A percentile compares a stretch with the other conserved stretches of the same genome.
Conservation (phyloP, 2,329 filamentous ascomycete species). For the Arthroderma uncinatum region DNA sequence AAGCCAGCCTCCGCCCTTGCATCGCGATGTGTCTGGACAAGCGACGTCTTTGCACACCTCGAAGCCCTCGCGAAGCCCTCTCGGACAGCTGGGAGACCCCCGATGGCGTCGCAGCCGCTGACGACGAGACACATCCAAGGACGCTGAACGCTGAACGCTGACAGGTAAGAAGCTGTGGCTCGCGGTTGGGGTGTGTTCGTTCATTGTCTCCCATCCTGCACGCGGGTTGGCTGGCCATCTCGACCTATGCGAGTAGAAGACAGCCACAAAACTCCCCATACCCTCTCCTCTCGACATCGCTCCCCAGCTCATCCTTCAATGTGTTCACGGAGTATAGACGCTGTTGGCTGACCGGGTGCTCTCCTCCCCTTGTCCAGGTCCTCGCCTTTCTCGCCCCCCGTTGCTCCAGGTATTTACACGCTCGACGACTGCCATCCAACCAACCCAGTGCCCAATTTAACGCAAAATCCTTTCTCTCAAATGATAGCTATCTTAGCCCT, state of each 20-base stretch:
- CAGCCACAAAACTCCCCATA: neutral
- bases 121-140: conserved; percentile 1
- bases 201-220: conserved; percentile 1
- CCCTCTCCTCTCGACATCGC: neutral
- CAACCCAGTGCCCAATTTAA: neutral
- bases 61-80: too few species aligned
- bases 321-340: neutral
- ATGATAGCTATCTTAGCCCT: conserved; percentile 3
- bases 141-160: neutral
- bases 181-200: neutral
- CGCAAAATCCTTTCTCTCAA: neutral
- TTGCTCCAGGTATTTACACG: neutral
- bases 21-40: too few species aligned
- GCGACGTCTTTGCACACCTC: too few species aligned
- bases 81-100: neutral
- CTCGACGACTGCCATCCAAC: neutral
- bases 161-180: neutral
- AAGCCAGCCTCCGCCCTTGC: too few species aligned
- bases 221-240: conserved; percentile 1
- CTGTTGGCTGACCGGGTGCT: neutral
- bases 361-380: neutral
- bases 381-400: neutral
- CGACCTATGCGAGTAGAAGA: neutral
- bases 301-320: neutral
- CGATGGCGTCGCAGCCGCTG: neutral